Evolutionary conservation across 495 filamentous ascomycete genomes (phyloP), one percentile per base, ranked within the genome.

Genomic region (Staphylotrichum tortipilum): DNA sequence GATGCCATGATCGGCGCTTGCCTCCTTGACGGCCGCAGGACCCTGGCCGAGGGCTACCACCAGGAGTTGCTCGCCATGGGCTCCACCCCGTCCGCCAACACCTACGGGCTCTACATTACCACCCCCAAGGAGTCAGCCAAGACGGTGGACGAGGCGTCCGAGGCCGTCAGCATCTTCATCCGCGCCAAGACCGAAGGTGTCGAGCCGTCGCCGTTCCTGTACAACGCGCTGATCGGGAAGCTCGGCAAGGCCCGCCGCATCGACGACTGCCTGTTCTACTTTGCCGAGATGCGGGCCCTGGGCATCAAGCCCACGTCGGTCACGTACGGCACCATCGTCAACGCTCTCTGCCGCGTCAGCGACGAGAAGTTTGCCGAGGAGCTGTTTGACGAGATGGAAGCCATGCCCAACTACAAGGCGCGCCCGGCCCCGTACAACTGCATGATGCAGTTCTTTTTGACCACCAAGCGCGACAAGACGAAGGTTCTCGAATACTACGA

Each of bases 361-460:
- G 91, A 98, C 54, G 92, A 97, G 69, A 89, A 89, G 46, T 95
- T 96, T 61, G 92, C 92, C 40, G 92, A 96, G 61, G 87, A 98
- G 67, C 83, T 97, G 58, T 97, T 98, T 65, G 88, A 96, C 57
- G 94, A 98, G 73, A 98, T 98, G 92, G 92, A 98, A 72, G 82
- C 81, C 33, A 94, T 94, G 86, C 86, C 89, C 33, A 97, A 97
- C 73, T 98, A 97, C 81, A 95, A 97, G 73, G 88, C 92, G 34
- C 81, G 92, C 7, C 87, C 94, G 3, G 92, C 92, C 9, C 92
- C 92, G 4, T 98, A 98, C 76, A 96, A 98, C 72, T 91, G 86
- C 62, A 82, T 98, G 79, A 98, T 98, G 78, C 92, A 98, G 67
- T 97, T 94, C 75, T 98, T 97, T 80, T 79, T 96, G 50, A 90